Evolutionary conservation across 164 flowering plant genomes (phyloP).

Genomic region (Vitis rotundifolia): DNA sequence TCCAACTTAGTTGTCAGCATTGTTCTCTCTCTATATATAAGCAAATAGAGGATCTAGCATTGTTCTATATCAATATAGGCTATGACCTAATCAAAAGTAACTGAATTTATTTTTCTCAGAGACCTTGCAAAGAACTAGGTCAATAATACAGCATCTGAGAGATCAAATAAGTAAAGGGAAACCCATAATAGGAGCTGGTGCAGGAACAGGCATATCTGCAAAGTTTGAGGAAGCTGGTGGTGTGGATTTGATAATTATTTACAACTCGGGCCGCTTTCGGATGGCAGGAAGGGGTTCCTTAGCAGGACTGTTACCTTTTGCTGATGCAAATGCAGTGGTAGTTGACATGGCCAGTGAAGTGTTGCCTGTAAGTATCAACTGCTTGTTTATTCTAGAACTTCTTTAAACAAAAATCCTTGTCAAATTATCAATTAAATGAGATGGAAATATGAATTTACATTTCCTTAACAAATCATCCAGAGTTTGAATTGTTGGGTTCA

Average conservation of each 20-base stretch:
- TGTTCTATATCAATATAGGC: background rate
- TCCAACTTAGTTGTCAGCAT: too few species aligned
- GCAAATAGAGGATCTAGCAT: too few species aligned
- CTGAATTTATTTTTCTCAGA: slow-evolving; percentile 36
- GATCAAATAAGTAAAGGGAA: slow-evolving; percentile 63
- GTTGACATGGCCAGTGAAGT: slow-evolving; percentile 99
- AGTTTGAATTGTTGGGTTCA: background rate
- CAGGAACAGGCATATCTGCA: slow-evolving; percentile 98
- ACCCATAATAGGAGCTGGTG: slow-evolving; percentile 95
- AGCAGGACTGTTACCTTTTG: slow-evolving; percentile 92
- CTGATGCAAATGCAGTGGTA: slow-evolving; percentile 97
- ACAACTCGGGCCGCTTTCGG: slow-evolving; percentile 95
- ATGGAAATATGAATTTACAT: background rate
- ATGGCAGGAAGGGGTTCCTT: slow-evolving; percentile 99
- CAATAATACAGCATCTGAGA: slow-evolving; percentile 57
- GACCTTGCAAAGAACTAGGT: slow-evolving; percentile 62
- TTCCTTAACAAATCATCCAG: too few species aligned
- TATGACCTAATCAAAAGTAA: background rate
- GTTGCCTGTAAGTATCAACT: slow-evolving; percentile 70
- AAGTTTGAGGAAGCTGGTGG: slow-evolving; percentile 99
- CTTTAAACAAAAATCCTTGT: background rate
- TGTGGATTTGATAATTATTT: slow-evolving; percentile 81
- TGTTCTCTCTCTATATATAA: too few species aligned
- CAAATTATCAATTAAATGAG: background rate
- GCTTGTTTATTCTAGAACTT: background rate